These are phyloP conservation scores for Ophiobolus disseminans DNA, from an alignment of 2,329 filamentous ascomycete genomes.

Conservation along the genomic window DNA sequence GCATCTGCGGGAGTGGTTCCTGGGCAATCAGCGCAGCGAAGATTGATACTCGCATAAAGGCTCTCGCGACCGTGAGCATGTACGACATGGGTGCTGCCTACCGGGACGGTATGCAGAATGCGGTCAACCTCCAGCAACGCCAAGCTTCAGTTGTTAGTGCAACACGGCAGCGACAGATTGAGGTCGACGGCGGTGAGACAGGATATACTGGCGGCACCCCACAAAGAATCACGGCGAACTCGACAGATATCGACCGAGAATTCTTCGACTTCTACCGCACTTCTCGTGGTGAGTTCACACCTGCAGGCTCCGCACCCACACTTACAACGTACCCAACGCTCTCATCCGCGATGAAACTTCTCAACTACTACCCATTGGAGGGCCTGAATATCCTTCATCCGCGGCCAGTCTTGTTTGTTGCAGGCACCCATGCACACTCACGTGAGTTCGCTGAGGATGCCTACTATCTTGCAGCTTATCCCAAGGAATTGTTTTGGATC, in stretches of 20 bases:
- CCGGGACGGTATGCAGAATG: constrained; percentile 15
- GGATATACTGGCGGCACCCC: constrained; percentile 10
- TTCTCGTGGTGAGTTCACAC: constrained; percentile 36
- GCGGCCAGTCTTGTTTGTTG: too few relatives aligned
- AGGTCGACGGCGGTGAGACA: constrained; percentile 12
- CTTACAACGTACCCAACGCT: constrained; percentile 43
- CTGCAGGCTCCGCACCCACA: constrained; percentile 15
- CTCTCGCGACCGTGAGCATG: constrained; percentile 31
- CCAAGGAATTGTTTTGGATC: too few relatives aligned
- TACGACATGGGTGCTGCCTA: constrained; percentile 23
- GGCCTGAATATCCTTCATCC: too few relatives aligned
- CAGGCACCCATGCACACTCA: too few relatives aligned
- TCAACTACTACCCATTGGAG: too few relatives aligned
- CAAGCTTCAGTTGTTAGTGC: constrained; percentile 14
- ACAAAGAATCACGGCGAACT: constrained; percentile 23
- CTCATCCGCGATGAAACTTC: too few relatives aligned
- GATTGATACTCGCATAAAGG: constrained; percentile 35
- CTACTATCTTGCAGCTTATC: too few relatives aligned
- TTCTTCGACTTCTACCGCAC: constrained; percentile 47
- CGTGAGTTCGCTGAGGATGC: too few relatives aligned
- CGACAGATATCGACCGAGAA: constrained; percentile 29
- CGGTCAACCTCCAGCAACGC: constrained; percentile 15
- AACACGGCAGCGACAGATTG: constrained; percentile 15
- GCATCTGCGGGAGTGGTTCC: constrained; percentile 42
- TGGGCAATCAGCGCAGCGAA: constrained; percentile 48